phyloP scores from a whole-genome alignment of 768 basidiomycete species.

The Tylopilus intermedius region DNA sequence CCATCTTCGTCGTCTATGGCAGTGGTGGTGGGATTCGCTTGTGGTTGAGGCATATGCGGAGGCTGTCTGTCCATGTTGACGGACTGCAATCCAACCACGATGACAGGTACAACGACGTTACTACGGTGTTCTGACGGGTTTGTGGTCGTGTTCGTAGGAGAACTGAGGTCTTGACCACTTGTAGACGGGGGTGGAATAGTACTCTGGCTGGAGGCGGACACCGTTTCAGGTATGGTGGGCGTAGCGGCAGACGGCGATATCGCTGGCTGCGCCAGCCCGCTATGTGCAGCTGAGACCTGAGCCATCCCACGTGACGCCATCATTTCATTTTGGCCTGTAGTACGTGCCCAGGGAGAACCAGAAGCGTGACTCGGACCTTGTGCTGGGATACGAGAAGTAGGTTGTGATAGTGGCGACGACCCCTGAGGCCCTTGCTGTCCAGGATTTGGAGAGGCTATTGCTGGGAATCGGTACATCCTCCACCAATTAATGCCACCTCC shows the following conservation, averaged over 20 bases:
- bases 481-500: slow-evolving; percentile 68
- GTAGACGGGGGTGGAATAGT: slow-evolving; percentile 1
- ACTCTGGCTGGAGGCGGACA: slow-evolving; percentile 10
- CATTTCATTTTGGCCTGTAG: slow-evolving; percentile 20
- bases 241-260: slow-evolving; percentile 10
- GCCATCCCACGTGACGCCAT: slow-evolving; percentile 11
- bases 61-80: slow-evolving; percentile 47
- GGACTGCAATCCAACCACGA: slow-evolving; percentile 78
- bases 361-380: slow-evolving; percentile 21
- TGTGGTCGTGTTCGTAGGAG: slow-evolving; percentile 11
- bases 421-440: slow-evolving; percentile 15
- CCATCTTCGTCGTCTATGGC: slow-evolving; percentile 23
- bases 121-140: slow-evolving; percentile 24
- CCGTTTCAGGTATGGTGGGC: slow-evolving; percentile 15
- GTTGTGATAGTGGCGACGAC: slow-evolving; percentile 24
- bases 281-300: slow-evolving; percentile 16
- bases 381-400: slow-evolving; percentile 14
- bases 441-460: slow-evolving; percentile 44
- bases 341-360: slow-evolving; percentile 15
- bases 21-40: slow-evolving; percentile 6
- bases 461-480: slow-evolving; percentile 77
- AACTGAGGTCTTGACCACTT: slow-evolving; percentile 14
- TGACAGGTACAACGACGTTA: slow-evolving; percentile 69
- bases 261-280: slow-evolving; percentile 11
- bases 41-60: slow-evolving; percentile 18